Evolutionary conservation across 345 rosid genomes (phyloP).

Genomic region (Euclidium syriacum): DNA sequence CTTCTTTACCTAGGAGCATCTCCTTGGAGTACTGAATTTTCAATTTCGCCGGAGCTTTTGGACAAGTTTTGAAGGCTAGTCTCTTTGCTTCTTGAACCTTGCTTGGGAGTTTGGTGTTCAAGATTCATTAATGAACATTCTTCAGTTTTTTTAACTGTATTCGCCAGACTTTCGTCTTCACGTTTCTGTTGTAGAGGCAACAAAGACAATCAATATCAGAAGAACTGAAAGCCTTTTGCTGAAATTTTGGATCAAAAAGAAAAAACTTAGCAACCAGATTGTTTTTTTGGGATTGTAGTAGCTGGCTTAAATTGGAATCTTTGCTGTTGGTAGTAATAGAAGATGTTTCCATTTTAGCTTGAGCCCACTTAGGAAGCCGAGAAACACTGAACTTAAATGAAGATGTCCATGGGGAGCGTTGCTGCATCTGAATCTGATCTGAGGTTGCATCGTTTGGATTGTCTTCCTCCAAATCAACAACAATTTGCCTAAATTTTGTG

Average conservation of each 20-base stretch:
- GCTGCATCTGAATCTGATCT: slow-evolving; percentile 20
- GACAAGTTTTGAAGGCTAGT: slow-evolving; percentile 37
- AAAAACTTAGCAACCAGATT: not conserved
- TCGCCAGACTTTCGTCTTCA: slow-evolving; percentile 23
- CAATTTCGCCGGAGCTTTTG: slow-evolving; percentile 32
- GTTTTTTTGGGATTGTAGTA: slow-evolving; percentile 38
- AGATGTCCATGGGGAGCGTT: slow-evolving; percentile 43
- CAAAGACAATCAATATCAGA: not conserved
- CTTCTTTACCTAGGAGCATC: slow-evolving; percentile 31
- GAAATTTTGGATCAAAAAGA: not conserved
- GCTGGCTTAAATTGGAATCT: slow-evolving; percentile 43
- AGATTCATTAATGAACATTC: slow-evolving; percentile 24
- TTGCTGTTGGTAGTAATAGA: slow-evolving; percentile 28
- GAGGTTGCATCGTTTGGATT: slow-evolving; percentile 29
- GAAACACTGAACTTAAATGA: slow-evolving; percentile 71
- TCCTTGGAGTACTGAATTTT: slow-evolving; percentile 30
- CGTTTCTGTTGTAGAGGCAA: slow-evolving; percentile 25
- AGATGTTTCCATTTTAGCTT: slow-evolving; percentile 44
- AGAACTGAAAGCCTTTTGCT: not conserved
- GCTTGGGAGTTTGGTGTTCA: slow-evolving; percentile 48
- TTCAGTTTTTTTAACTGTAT: slow-evolving; percentile 26
- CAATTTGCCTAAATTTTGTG: slow-evolving; percentile 31
- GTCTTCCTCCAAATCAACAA: slow-evolving; percentile 36
- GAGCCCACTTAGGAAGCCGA: slow-evolving; percentile 89
- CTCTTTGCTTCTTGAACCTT: slow-evolving; percentile 22